Evolutionary conservation across 345 rosid genomes (phyloP).

Genomic region (Excoecaria cochinchinensis): DNA sequence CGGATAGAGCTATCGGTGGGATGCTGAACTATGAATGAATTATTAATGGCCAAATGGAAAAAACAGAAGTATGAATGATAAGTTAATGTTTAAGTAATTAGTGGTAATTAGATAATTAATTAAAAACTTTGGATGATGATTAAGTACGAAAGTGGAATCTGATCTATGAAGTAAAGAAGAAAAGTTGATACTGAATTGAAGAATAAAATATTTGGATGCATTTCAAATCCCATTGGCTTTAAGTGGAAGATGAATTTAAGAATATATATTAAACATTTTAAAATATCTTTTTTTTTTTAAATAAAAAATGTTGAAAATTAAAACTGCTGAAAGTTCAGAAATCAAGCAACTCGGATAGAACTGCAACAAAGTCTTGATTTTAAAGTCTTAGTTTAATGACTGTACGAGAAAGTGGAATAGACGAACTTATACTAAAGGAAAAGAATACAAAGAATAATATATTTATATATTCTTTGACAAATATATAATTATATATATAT

Average conservation of each 20-base stretch:
- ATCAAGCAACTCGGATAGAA: background rate
- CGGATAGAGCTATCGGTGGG: too few species aligned
- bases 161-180: conserved; percentile 6
- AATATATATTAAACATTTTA: conserved; percentile 1
- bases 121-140: background rate
- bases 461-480: background rate
- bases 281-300: too few species aligned
- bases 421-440: conserved; percentile 9
- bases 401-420: background rate
- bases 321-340: background rate
- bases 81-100: too few species aligned
- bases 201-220: conserved; percentile 14
- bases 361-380: background rate
- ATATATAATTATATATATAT: too few species aligned
- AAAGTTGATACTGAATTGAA: background rate
- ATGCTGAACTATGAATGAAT: too few species aligned
- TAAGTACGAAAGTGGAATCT: conserved; percentile 19
- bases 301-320: background rate
- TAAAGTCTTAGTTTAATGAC: background rate
- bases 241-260: conserved; percentile 14
- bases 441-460: background rate
- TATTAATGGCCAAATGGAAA: too few species aligned
- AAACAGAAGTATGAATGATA: too few species aligned
- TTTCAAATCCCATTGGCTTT: conserved; percentile 25
- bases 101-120: background rate